A percentile compares a stretch with the other conserved stretches of the same genome.
Evolutionary conservation across 495 filamentous ascomycete genomes (phyloP).

Genomic region (Neurospora sp.): DNA sequence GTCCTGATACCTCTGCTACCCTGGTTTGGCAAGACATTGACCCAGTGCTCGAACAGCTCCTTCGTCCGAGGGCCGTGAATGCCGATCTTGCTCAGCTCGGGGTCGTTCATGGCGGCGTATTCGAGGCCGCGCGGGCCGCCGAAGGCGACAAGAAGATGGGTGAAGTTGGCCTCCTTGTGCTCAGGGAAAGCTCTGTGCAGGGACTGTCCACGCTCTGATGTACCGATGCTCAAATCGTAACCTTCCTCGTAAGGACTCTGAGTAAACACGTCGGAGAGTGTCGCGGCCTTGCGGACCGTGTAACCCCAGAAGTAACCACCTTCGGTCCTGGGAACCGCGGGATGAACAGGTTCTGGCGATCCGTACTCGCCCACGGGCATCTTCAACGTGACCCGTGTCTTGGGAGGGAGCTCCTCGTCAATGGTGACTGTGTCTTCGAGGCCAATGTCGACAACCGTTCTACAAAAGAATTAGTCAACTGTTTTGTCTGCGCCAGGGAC

Average conservation of each 20-base stretch:
- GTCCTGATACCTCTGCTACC: constrained; percentile 69
- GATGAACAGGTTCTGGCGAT: constrained; percentile 45
- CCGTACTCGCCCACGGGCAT: constrained; percentile 37
- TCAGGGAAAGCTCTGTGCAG: constrained; percentile 37
- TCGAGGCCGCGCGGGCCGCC: constrained; percentile 66
- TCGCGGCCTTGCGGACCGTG: constrained; percentile 45
- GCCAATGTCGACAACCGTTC: constrained; percentile 52
- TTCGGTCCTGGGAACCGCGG: constrained; percentile 51
- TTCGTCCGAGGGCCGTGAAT: constrained; percentile 44
- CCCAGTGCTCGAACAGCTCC: constrained; percentile 68
- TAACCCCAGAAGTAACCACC: constrained; percentile 74
- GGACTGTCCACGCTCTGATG: constrained; percentile 57
- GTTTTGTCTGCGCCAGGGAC: background rate
- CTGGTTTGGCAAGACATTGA: constrained; percentile 63
- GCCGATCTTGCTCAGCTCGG: constrained; percentile 43
- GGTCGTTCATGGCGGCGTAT: constrained; percentile 55
- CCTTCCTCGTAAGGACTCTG: constrained; percentile 52
- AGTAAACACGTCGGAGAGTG: constrained; percentile 56
- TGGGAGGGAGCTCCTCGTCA: constrained; percentile 40
- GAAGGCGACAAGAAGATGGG: constrained; percentile 61
- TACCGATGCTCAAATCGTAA: constrained; percentile 62
- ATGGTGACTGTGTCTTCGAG: constrained; percentile 44
- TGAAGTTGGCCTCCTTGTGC: constrained; percentile 39
- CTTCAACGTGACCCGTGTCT: constrained; percentile 56
- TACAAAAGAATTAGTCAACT: constrained; percentile 3